Percentiles rank a stretch among this genome's conserved stretches.
These are phyloP conservation scores for Naganishia randhawae DNA, from an alignment of 768 basidiomycete genomes.

Conservation along the genomic window DNA sequence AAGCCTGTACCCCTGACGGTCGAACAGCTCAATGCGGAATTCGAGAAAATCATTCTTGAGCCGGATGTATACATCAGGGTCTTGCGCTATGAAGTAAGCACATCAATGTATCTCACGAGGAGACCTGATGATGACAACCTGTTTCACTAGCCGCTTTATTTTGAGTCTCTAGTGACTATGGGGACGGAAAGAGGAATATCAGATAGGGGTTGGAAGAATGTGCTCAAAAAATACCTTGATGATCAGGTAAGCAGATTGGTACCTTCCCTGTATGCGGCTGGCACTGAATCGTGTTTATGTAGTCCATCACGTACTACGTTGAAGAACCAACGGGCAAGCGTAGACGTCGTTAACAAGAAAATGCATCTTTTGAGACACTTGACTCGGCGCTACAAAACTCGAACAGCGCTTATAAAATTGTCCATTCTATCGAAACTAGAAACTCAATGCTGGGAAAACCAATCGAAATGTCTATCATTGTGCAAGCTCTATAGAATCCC, in stretches of 20 bases:
- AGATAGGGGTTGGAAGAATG: constrained; percentile 27
- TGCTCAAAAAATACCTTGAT: constrained; percentile 28
- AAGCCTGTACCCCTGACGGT: constrained; percentile 21
- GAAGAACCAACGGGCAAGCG: constrained; percentile 20
- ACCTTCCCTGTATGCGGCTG: background rate
- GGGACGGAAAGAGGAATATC: constrained; percentile 21
- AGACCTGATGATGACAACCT: background rate
- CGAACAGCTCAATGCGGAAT: constrained; percentile 17
- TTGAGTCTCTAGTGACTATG: constrained; percentile 21
- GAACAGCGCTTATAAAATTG: background rate
- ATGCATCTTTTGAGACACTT: background rate
- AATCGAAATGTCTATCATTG: background rate
- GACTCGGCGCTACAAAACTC: background rate
- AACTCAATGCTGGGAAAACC: background rate
- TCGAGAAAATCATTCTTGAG: constrained; percentile 23
- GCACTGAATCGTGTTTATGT: background rate
- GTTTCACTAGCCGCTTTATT: constrained; percentile 20
- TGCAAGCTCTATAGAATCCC: background rate
- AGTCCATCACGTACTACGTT: constrained; percentile 17
- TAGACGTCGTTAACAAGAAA: background rate
- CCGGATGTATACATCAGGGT: constrained; percentile 21
- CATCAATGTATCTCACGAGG: background rate
- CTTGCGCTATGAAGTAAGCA: constrained; percentile 28
- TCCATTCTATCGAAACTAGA: background rate
- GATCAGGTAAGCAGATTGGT: constrained; percentile 26